Evolutionary conservation across 2,329 filamentous ascomycete genomes (phyloP), one percentile per base, ranked within the genome.

Genomic region (Trichoderma koningii): DNA sequence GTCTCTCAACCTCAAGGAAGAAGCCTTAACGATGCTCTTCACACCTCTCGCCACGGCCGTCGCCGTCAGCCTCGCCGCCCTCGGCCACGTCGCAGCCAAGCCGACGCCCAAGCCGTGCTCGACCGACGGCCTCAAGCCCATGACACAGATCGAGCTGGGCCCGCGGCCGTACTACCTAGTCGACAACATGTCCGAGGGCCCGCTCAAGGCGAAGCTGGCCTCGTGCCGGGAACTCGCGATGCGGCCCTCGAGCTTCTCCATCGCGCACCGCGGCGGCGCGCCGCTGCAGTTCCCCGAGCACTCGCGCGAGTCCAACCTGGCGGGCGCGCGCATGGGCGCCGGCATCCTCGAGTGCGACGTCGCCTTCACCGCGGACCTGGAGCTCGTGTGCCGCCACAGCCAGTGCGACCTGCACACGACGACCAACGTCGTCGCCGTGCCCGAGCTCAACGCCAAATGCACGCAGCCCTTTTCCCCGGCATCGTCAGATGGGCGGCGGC

Each of bases 371-470:
- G 82, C 79, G 68, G 87, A 90, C 74, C 81, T 81, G 34, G 76
- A 86, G 72, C 83, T 90, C n/a, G 87, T 90, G 51, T 90, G 87
- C 77, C 83, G 87, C 55, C 87, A 90, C 76, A 83, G 82, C 53
- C 84, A 88, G 69, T 90, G 87, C 75, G 87, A 90, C 70, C 76
- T 90, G 47, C 87, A 89, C 77, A 87, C 84, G 23, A 90, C 87
- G 9, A 89, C 87, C 72, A 85, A 90, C 77, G 88, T 90, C 72
- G 81, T 90, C 68, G 74, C 80, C 55, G 80, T 83, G 56, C 85
- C 87, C 12, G 82, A 85, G 68, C 83, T 90, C 56, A 86, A 85
- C 66, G 81, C 81, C 62, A 90, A 89, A 76, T 90, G 87, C 77
- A 85, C 82, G 3, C 73, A 76, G 60, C 87, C 86, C 0, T 90